Percentiles rank a stretch among this genome's conserved stretches.
Conservation (phyloP, 495 filamentous ascomycete species). For the Lophium mytilinum region DNA sequence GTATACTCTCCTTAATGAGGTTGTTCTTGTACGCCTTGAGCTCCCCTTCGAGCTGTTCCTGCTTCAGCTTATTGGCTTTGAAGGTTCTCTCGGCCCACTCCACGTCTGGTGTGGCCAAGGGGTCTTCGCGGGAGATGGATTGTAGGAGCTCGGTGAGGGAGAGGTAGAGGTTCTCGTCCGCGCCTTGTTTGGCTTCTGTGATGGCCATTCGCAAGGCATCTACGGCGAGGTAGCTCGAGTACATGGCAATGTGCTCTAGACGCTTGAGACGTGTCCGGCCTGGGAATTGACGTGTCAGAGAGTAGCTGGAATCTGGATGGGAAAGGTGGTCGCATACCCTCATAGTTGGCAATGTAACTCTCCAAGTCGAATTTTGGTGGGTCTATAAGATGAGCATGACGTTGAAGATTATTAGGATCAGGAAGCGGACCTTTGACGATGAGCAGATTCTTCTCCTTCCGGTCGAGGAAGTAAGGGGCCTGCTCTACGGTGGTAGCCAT, state of each 20-base stretch:
- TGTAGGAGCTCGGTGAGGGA: conserved; percentile 57
- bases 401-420: not conserved
- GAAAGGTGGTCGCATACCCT: conserved; percentile 45
- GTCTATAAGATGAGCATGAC: conserved; percentile 41
- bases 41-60: conserved; percentile 67
- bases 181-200: conserved; percentile 63
- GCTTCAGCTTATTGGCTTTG: conserved; percentile 56
- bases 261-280: conserved; percentile 71
- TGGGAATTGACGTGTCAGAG: conserved; percentile 22
- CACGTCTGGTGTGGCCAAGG: conserved; percentile 56
- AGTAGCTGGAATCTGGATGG: conserved; percentile 1
- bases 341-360: conserved; percentile 84
- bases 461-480: conserved; percentile 16
- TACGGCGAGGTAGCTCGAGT: conserved; percentile 63
- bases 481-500: conserved; percentile 21
- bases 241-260: conserved; percentile 69
- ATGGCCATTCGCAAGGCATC: conserved; percentile 78
- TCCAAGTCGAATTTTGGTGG: conserved; percentile 89
- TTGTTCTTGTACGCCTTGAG: conserved; percentile 95
- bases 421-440: conserved; percentile 12
- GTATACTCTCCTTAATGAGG: conserved; percentile 91
- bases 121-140: conserved; percentile 56
- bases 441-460: conserved; percentile 3
- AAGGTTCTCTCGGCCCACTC: conserved; percentile 60
- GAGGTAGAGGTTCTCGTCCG: conserved; percentile 63